Percentiles rank a stretch among this genome's conserved stretches.
Evolutionary conservation across 352 stramenopile species (phyloP).

Genomic region (Phytophthora niederhauseri): DNA sequence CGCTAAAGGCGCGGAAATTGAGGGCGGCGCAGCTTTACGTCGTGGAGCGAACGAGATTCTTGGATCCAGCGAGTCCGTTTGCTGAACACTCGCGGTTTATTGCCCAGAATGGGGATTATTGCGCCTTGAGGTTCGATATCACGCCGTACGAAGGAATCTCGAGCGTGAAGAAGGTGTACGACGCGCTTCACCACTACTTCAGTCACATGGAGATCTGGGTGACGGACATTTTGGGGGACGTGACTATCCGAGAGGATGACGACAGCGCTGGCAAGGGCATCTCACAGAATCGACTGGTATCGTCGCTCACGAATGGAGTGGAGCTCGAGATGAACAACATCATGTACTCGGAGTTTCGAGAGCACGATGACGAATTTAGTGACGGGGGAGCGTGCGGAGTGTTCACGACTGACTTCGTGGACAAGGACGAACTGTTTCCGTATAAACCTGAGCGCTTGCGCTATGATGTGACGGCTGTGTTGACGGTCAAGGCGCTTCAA

Average conservation of each 20-base stretch:
- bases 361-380: conserved; percentile 21
- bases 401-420: conserved; percentile 37
- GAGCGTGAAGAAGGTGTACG: conserved; percentile 48
- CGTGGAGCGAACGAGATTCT: conserved; percentile 41
- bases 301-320: conserved; percentile 35
- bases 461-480: conserved; percentile 35
- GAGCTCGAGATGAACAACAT: conserved; percentile 51
- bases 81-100: conserved; percentile 53
- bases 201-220: conserved; percentile 62
- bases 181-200: conserved; percentile 55
- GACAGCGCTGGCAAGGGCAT: conserved; percentile 50
- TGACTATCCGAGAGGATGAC: conserved; percentile 64
- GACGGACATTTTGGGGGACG: conserved; percentile 55
- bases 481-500: conserved; percentile 33
- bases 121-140: conserved; percentile 53
- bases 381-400: conserved; percentile 30
- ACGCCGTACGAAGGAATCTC: conserved; percentile 44
- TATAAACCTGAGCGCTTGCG: conserved; percentile 42
- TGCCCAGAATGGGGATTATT: conserved; percentile 44
- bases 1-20: conserved; percentile 39
- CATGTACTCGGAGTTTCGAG: conserved; percentile 38
- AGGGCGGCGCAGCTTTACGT: conserved; percentile 41
- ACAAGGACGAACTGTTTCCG: conserved; percentile 46
- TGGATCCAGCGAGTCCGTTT: conserved; percentile 46
- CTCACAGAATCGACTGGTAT: conserved; percentile 53